Percentiles rank a stretch among this genome's conserved stretches.
Conservation (phyloP, 768 basidiomycete species). For the Boletus insuetus region DNA sequence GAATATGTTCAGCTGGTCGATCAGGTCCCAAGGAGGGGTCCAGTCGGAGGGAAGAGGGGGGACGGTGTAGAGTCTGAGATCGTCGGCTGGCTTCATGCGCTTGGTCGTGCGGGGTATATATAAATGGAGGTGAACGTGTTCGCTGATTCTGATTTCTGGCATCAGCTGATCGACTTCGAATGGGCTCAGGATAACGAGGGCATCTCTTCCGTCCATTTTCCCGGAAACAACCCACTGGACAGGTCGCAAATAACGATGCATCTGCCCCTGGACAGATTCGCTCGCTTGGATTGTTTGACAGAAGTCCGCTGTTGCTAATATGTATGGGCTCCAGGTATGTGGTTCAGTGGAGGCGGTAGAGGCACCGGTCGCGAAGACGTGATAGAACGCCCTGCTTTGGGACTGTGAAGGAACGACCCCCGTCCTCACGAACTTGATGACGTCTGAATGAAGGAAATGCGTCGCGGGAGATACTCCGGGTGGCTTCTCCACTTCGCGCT, state of each 20-base stretch:
- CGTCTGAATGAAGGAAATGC: background rate
- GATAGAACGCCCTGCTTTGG: background rate
- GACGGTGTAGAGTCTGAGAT: background rate
- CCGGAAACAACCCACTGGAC: background rate
- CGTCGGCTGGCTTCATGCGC: too few relatives aligned
- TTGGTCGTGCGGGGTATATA: too few relatives aligned
- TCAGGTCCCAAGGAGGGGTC: too few relatives aligned
- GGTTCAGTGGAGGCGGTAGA: background rate
- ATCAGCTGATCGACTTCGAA: too few relatives aligned
- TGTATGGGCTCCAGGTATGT: background rate
- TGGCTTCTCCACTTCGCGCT: background rate
- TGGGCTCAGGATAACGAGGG: too few relatives aligned
- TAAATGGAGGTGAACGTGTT: too few relatives aligned
- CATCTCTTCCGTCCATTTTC: background rate
- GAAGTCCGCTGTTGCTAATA: background rate
- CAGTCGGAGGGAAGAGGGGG: background rate
- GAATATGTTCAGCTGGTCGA: too few relatives aligned
- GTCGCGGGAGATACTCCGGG: background rate
- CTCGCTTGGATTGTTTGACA: background rate
- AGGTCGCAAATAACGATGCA: background rate
- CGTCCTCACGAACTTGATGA: background rate
- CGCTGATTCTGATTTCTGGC: too few relatives aligned
- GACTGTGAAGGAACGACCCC: background rate
- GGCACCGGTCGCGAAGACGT: background rate
- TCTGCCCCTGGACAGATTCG: background rate